Percentiles rank a stretch among this genome's conserved stretches.
Conservation (phyloP, 306 rosid genomes). For the Alnus glutinosa region DNA sequence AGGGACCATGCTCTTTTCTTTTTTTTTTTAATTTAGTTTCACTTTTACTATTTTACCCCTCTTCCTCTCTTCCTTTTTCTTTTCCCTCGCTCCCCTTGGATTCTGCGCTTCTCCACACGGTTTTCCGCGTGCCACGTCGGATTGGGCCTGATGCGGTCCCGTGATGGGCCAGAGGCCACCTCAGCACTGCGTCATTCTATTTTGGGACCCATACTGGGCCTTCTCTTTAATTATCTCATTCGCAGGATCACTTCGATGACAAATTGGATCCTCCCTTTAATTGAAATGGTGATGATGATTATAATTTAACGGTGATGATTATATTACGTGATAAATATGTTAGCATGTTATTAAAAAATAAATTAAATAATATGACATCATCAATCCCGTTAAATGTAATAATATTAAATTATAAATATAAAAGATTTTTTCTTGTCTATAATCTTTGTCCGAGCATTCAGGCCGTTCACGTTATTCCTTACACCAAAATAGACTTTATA, state of each 20-base stretch:
- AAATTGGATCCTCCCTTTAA: no score
- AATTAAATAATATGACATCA: no score
- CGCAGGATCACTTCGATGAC: neutral
- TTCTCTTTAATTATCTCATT: neutral
- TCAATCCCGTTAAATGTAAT: no score
- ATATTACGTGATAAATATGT: no score
- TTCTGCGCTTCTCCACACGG: neutral
- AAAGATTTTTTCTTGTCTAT: no score
- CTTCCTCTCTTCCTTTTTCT: neutral
- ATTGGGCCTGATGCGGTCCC: neutral
- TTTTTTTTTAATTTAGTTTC: neutral
- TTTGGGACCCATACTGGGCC: neutral
- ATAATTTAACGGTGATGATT: no score
- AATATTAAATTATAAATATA: no score
- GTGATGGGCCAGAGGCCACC: neutral
- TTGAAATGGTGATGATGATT: no score
- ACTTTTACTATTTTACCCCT: neutral
- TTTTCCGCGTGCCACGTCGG: slow-evolving; percentile 8
- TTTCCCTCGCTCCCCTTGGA: neutral
- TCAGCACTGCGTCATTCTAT: neutral
- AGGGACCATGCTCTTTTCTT: neutral
- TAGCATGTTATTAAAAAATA: no score
- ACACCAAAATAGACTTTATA: no score
- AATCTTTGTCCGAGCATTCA: no score
- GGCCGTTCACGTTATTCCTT: no score